These are phyloP conservation scores for Dactylonectria macrodidyma DNA, from an alignment of 2,329 filamentous ascomycete species.

Conservation along the genomic window DNA sequence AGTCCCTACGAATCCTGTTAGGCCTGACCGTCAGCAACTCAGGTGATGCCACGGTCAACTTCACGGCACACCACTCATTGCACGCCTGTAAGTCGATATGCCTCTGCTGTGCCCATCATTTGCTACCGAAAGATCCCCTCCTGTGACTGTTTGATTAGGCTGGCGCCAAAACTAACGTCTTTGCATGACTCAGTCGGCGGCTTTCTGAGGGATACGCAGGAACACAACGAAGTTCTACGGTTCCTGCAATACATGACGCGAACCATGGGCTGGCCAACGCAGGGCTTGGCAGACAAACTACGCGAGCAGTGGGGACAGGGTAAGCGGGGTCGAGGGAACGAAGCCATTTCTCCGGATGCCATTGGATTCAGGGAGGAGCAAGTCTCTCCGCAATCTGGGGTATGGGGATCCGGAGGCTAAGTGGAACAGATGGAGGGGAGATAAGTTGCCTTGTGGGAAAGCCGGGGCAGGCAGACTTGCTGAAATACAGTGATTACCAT, in stretches of 20 bases:
- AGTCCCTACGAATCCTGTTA: constrained; percentile 43
- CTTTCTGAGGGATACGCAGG: constrained; percentile 30
- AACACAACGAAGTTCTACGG: constrained; percentile 30
- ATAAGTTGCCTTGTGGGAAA: background rate
- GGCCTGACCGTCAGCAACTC: constrained; percentile 48
- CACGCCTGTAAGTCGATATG: constrained; percentile 42
- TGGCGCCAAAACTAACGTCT: constrained; percentile 1
- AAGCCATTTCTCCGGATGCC: constrained; percentile 26
- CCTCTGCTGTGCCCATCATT: background rate
- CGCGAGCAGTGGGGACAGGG: constrained; percentile 31
- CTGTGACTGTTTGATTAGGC: background rate
- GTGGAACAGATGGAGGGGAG: background rate
- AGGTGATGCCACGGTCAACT: constrained; percentile 41
- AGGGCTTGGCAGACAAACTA: constrained; percentile 29
- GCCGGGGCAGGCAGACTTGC: background rate
- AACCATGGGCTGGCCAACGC: constrained; percentile 36
- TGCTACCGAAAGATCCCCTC: too few relatives aligned
- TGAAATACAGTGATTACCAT: too few relatives aligned
- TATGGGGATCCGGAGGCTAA: constrained; percentile 28
- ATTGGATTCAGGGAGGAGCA: background rate
- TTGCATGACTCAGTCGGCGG: constrained; percentile 29
- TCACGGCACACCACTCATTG: constrained; percentile 47
- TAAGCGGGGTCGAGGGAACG: constrained; percentile 24
- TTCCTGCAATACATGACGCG: constrained; percentile 35
- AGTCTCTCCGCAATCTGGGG: constrained; percentile 25